Base-by-base conservation (phyloP, 306 rosid genomes). In the Cicer arietinum region DNA sequence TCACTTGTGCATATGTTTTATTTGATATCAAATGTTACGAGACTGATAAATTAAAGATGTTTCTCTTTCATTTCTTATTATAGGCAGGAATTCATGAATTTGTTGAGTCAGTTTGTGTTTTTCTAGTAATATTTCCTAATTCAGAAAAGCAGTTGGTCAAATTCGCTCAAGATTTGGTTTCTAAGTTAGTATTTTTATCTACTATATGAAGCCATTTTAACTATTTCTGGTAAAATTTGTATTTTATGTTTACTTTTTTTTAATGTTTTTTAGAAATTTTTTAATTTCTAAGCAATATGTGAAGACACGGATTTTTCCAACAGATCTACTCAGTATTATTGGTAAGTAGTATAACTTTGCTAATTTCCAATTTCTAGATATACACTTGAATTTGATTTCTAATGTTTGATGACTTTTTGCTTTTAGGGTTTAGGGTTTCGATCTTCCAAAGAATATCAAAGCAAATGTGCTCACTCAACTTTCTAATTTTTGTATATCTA, bases 91-190 rank as follows among this genome's bases (percentile, higher is more conserved):
- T 88, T 78, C 86, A 79, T 44, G 97, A 90, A 85, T 90, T 94
- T 88, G 88, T 80, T 69, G 97, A 91, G 86, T 96, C 97, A 72
- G 71, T 92, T 69, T 90, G 84, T 82, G 95, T 96, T 74, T 87
- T 90, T 84, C 86, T 83, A 44, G 90, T 85, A 40, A 92, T 94
- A 86, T 94, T 94, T 86, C 93, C 96, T 37, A 95, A 92, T 85
- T 90, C 95, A 64, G 95, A 88, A 71, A 82, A 73, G 69, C 95
- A 92, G 77, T 89, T 91, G 73, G 76, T 85, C 66, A 81, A 77
- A 80, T 88, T 91, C 75, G 93, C 92, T 78, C 88, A 80, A 56
- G 88, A 81, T 69, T 76, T 89, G 85, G 76, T 92, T 74, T 70
- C 90, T 60, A 88, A 82, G 98, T 92, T 80, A 84, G 90, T 76